Evolutionary conservation across 2,329 filamentous ascomycete genomes (phyloP).

Genomic region (Fusarium solani-melongenae): DNA sequence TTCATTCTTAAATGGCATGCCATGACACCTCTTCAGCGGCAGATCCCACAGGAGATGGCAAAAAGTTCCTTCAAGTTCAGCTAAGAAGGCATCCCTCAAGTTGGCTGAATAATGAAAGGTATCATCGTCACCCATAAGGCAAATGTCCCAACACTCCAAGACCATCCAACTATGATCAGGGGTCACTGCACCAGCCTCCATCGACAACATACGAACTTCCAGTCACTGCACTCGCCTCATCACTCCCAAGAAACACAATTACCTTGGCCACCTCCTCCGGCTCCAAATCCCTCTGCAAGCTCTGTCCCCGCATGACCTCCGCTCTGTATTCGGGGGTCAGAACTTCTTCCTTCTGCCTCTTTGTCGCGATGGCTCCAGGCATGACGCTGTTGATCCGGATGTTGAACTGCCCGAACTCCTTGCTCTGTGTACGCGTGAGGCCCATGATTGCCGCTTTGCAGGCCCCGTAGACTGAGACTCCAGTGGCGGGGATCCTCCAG

Average conservation of each 20-base stretch:
- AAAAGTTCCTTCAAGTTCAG: rapidly evolving
- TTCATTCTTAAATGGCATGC: background rate
- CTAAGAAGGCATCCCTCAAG: background rate
- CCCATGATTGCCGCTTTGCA: conserved; percentile 67
- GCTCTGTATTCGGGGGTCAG: conserved; percentile 55
- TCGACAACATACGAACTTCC: conserved; percentile 52
- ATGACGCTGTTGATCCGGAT: conserved; percentile 63
- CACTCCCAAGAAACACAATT: conserved; percentile 57
- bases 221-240: conserved; percentile 60
- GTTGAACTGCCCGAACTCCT: conserved; percentile 60
- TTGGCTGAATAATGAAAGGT: too few relatives aligned
- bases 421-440: conserved; percentile 65
- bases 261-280: conserved; percentile 59
- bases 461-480: conserved; percentile 59
- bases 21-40: background rate
- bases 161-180: background rate
- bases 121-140: too few relatives aligned
- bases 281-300: conserved; percentile 53
- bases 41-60: background rate
- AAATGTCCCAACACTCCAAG: rapidly evolving
- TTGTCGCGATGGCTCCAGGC: conserved; percentile 60
- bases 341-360: conserved; percentile 56
- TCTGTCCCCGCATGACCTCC: conserved; percentile 53
- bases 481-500: conserved; percentile 57
- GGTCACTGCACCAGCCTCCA: conserved; percentile 47